Evolutionary conservation across 148 eudicot species (phyloP).

Genomic region (Rhododendron henanense): DNA sequence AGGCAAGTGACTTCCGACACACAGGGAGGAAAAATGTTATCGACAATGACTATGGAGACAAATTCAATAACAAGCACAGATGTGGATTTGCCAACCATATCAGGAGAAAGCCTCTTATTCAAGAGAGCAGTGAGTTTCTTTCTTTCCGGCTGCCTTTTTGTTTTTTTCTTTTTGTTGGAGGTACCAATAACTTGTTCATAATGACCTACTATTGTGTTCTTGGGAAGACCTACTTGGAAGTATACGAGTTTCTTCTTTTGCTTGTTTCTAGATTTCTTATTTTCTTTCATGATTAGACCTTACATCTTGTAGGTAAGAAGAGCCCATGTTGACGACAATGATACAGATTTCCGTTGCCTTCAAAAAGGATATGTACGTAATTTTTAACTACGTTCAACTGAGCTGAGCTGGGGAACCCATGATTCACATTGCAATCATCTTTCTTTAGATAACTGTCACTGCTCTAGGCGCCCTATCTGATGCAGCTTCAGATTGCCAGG

Average conservation of each 20-base stretch:
- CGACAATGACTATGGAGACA: conserved; percentile 81
- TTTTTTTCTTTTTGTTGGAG: not conserved
- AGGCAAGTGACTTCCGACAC: conserved; percentile 48
- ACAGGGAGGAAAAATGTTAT: conserved; percentile 65
- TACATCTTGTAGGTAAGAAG: conserved; percentile 39
- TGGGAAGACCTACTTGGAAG: not conserved
- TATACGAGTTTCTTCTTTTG: not conserved
- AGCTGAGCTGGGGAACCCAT: not conserved
- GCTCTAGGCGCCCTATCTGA: conserved; percentile 71
- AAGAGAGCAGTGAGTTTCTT: conserved; percentile 60
- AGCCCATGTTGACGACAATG: conserved; percentile 42
- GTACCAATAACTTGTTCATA: not conserved
- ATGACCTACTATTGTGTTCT: not conserved
- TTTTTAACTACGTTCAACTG: conserved; percentile 2
- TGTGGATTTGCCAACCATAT: conserved; percentile 23
- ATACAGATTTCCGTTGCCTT: conserved; percentile 48
- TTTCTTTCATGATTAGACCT: not conserved
- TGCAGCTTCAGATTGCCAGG: conserved; percentile 52
- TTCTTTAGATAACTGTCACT: conserved; percentile 67
- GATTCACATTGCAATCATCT: conserved; percentile 13
- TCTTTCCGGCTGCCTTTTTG: conserved; percentile 2
- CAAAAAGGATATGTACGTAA: conserved; percentile 75
- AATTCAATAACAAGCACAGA: conserved; percentile 26
- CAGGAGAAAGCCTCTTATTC: conserved; percentile 46
- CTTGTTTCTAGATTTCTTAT: not conserved